Base-by-base conservation (phyloP, 345 rosid species). In the Jatropha curcas region DNA sequence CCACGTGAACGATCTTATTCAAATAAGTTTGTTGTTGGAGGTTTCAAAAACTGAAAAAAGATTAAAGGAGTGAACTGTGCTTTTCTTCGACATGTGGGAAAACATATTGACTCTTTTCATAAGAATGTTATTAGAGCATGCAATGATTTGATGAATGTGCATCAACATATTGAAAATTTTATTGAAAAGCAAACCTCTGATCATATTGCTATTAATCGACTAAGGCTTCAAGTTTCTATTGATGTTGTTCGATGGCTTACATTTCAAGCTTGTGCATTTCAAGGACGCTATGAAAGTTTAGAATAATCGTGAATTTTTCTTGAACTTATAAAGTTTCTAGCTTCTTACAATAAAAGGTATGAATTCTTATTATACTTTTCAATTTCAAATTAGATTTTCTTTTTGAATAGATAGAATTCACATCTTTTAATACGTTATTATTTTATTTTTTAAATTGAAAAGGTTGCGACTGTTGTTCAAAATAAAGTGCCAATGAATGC, bases 141-240 rank as follows among this genome's bases (percentile, higher is more conserved):
- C 7, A 14, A 1, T 3, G 30, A 43, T 48, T 31, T 60, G 5
- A 59, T 46, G 66, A 45, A 60, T 16, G 30, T 41, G 6, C 0
- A 22, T 4, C 33, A 46, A 48, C 3, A 60, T 30, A 71, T 60
- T 43, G 25, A 3, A 11, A 31, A 1, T 3, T 20, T 24, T 4
- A 0, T 71, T 20, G 33, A 61, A 10, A 61, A 12, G 25, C 33
- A 61, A 17, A 19, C 17, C 10, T 31, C 16, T 0, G 13, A 48
- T 33, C 75, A 71, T n/a, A 11, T 71, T 60, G 35, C 16, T 33
- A 24, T 5, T 6, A 71, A 71, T 33, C 13, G 13, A 34, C 37
- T 69, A 16, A 7, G 72, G 4, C 30, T 67, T 2, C 9, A 51
- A 51, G 28, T 37, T 17, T 39, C 25, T 1, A 71, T 56, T 3